Evolutionary conservation across 257 asterid species (phyloP), one percentile per base, ranked within the genome.

Genomic region (Paulownia fortunei): DNA sequence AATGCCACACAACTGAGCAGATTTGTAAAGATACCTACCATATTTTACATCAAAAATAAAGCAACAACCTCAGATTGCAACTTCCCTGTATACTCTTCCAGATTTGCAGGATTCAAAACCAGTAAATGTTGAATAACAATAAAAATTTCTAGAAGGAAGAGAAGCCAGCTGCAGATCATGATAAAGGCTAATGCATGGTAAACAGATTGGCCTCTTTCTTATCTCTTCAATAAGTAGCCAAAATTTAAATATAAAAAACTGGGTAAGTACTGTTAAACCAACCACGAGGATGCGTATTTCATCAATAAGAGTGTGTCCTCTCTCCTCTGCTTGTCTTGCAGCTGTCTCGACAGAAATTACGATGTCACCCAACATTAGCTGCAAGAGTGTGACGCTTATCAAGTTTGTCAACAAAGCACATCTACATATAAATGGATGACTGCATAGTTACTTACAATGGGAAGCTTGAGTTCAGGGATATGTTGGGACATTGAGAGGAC

Each of bases 401-500:
- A 86, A 77, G 72, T 60, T 82, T 68, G 78, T 34, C 59, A 56
- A 41, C 70, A 58, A 72, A 76, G 44, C 65, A 68, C 44, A 58
- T 76, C 21, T 44, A 42, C 26, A 5, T 19, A 60, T 30, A 73
- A 75, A 65, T 69, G 69, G 41, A 69, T n/a, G 52, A 69, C 37
- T 60, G 56, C 69, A 59, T 47, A 58, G 58, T 51, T 86, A 70
- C 96, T 85, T 81, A 96, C 99, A 69, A 93, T 86, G 46, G 98
- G 98, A 79, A 93, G 93, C 81, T 86, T 83, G 69, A 96, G 91
- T 76, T 90, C 92, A 44, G 99, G 98, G 67, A 90, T 87, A 78
- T 96, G 98, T 76, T 93, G 98, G 76, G 99, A 96, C 98, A 96
- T 89, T 70, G 99, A 96, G 77, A 96, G 93, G 65, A 96, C 99